Conservation (phyloP, 805 yeast species). For the Kluyveromyces siamensis region DNA sequence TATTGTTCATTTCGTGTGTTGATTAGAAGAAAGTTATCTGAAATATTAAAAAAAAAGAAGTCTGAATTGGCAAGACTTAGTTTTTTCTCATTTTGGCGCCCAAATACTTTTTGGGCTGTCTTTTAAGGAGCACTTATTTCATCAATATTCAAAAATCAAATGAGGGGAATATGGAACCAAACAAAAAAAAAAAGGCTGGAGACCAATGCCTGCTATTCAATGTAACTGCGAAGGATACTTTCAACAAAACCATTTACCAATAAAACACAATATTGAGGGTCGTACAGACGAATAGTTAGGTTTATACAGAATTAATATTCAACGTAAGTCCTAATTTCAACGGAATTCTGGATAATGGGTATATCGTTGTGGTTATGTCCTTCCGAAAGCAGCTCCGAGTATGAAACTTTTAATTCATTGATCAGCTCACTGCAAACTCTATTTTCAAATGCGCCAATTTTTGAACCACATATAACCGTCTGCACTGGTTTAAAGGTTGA, state of each 20-base stretch:
- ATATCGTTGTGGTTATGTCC: conserved; percentile 77
- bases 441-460: conserved; percentile 60
- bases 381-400: conserved; percentile 39
- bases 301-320: background rate
- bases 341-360: conserved; percentile 23
- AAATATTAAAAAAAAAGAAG: background rate
- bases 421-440: conserved; percentile 59
- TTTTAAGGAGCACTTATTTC: background rate
- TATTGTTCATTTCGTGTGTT: background rate
- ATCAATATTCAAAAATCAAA: background rate
- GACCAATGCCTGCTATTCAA: background rate
- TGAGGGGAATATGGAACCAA: background rate
- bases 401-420: conserved; percentile 48
- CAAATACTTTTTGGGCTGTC: background rate
- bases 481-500: conserved; percentile 49
- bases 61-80: background rate
- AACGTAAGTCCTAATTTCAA: background rate
- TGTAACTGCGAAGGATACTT: background rate
- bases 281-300: too few species aligned
- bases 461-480: conserved; percentile 73
- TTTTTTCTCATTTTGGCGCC: background rate
- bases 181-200: background rate
- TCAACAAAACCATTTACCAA: too few species aligned
- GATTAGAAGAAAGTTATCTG: background rate
- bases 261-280: too few species aligned